Evolutionary conservation across 495 filamentous ascomycete genomes (phyloP), one percentile per base, ranked within the genome.

Genomic region (Saxophila tyrrhenica): DNA sequence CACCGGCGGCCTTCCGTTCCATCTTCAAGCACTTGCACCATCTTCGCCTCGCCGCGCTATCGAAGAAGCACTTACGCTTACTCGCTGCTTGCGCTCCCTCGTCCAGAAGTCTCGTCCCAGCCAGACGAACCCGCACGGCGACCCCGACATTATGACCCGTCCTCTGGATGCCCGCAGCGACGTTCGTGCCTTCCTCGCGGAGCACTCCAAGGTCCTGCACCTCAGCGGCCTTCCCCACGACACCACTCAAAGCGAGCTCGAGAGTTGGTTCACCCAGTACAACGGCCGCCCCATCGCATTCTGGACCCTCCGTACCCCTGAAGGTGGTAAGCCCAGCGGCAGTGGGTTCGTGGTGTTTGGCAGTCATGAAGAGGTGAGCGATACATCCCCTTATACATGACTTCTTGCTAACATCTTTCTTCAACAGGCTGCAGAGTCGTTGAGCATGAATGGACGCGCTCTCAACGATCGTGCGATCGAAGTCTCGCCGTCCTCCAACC

Each of bases 241-340:
- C 64, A 98, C 92, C 23, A 98, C 92, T 1, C 92, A 98, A 71
- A 95, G 89, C 16, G 92, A 97, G 70, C 75, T 98, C 32, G 92
- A 97, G 72, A 95, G 88, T 69, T 98, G 92, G 92, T 98, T 96
- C 69, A 98, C 92, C 22, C 92, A 98, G 66, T 98, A 94, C 63
- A 91, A 92, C 52, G 92, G 92, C 42, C 86, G 92, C 17, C 92
- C 92, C n/a, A 97, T 97, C 73, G 91, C 91, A 20, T 98, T 98
- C 71, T 98, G 91, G 91, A 98, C 92, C 19, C 75, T 98, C 50
- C 87, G 92, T 41, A 97, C 92, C 20, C 92, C 92, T 11, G 92
- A 98, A 68, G 92, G 97, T 69, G 91, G 96, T 72, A 98, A 98
- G 75, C 92, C 92, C 19, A 97, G 91, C 8, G 92, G 92, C 19